phyloP scores from a whole-genome alignment of 768 basidiomycete species.

The Daedaleopsis nitida region DNA sequence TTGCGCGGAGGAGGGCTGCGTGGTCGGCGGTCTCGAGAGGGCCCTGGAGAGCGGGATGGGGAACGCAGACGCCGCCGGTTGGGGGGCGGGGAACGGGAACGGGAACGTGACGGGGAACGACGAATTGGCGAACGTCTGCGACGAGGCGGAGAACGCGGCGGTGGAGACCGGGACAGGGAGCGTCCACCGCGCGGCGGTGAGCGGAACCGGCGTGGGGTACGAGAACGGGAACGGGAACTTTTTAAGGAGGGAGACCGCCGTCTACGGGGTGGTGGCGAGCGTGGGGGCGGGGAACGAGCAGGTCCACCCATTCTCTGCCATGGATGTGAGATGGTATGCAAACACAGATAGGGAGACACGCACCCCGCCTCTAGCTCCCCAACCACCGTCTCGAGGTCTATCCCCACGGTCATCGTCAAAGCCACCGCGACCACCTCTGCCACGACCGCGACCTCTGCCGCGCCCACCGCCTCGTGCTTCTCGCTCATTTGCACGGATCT shows the following conservation, averaged over 20 bases:
- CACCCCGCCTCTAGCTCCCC: conserved; percentile 66
- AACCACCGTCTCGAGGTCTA: conserved; percentile 54
- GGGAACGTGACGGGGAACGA: conserved; percentile 27
- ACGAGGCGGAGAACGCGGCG: conserved; percentile 19
- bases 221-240: conserved; percentile 36
- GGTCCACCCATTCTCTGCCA: conserved; percentile 6
- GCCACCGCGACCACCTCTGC: conserved; percentile 30
- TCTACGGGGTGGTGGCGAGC: conserved; percentile 51
- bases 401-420: conserved; percentile 15
- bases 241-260: conserved; percentile 42
- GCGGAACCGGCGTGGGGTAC: conserved; percentile 22
- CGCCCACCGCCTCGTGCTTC: conserved; percentile 48
- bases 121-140: conserved; percentile 21
- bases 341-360: conserved; percentile 10
- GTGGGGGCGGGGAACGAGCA: conserved; percentile 31
- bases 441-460: conserved; percentile 45
- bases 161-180: conserved; percentile 37
- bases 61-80: conserved; percentile 47
- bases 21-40: conserved; percentile 40
- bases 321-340: too few species aligned
- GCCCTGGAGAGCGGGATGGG: conserved; percentile 51
- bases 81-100: conserved; percentile 45
- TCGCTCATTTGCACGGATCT: conserved; percentile 65
- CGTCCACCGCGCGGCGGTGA: conserved; percentile 24
- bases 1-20: conserved; percentile 53